These are phyloP conservation scores for Spergularia bocconei DNA, from an alignment of 148 eudicot species.

Conservation along the genomic window DNA sequence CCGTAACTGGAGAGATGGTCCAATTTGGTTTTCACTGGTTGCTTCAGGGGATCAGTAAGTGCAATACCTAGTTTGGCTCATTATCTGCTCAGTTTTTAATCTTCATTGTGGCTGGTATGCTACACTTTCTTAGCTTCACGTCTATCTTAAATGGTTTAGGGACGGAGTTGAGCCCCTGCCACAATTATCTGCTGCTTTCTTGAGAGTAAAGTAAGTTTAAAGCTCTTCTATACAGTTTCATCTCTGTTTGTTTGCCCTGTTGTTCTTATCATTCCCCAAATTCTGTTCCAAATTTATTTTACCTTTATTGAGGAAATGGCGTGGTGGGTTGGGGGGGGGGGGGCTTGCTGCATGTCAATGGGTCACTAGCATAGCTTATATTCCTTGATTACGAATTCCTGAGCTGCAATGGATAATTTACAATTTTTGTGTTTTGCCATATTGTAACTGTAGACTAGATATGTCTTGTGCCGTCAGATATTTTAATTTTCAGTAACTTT, in stretches of 20 bases:
- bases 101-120: background rate
- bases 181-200: constrained; percentile 65
- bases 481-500: no score
- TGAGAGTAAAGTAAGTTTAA: constrained; percentile 78
- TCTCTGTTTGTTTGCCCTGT: background rate
- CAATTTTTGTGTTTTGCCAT: no score
- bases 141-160: constrained; percentile 39
- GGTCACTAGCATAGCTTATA: no score
- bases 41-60: constrained; percentile 71
- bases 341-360: no score
- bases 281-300: background rate
- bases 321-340: background rate
- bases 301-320: background rate
- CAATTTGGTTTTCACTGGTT: constrained; percentile 86
- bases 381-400: no score
- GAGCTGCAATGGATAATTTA: no score
- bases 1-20: constrained; percentile 44
- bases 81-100: background rate
- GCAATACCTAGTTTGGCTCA: background rate
- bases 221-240: background rate
- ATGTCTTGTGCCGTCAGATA: no score
- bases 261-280: background rate
- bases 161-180: constrained; percentile 65
- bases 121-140: constrained; percentile 8
- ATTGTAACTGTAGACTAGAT: no score